Percentiles rank a stretch among this genome's conserved stretches.
Evolutionary conservation across 768 basidiomycete genomes (phyloP).

Genomic region (Leucocoprinus sp.): DNA sequence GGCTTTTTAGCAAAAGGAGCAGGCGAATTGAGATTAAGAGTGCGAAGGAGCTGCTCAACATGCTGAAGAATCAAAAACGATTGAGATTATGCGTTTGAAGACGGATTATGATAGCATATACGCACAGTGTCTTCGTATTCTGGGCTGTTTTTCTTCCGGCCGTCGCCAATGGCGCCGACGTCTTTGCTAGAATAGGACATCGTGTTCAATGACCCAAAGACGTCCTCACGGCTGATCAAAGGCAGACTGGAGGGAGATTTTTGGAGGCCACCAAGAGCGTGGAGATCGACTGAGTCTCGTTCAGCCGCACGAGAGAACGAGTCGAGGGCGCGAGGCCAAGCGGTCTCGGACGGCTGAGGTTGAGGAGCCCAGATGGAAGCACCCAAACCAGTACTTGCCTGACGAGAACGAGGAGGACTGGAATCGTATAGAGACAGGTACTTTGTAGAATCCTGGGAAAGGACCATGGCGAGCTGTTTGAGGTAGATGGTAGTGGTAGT

Average conservation of each 20-base stretch:
- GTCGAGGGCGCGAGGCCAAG: constrained; percentile 64
- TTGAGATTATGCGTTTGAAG: constrained; percentile 15
- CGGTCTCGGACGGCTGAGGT: constrained; percentile 55
- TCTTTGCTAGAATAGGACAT: constrained; percentile 26
- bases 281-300: constrained; percentile 23
- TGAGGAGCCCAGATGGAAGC: constrained; percentile 81
- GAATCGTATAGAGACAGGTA: constrained; percentile 33
- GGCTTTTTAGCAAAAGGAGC: constrained; percentile 40
- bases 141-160: constrained; percentile 55
- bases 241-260: constrained; percentile 15
- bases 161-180: constrained; percentile 76
- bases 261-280: constrained; percentile 14
- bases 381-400: constrained; percentile 28
- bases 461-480: constrained; percentile 21
- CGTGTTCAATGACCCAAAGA: constrained; percentile 50
- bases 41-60: constrained; percentile 73
- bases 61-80: constrained; percentile 38
- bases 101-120: constrained; percentile 18
- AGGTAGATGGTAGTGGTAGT: constrained; percentile 32
- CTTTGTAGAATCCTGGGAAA: constrained; percentile 23
- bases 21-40: constrained; percentile 74
- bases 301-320: constrained; percentile 49
- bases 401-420: constrained; percentile 31
- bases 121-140: constrained; percentile 47
- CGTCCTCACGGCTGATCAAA: constrained; percentile 45